Evolutionary conservation across 768 basidiomycete species (phyloP).

Genomic region (Roridomyces roridus): DNA sequence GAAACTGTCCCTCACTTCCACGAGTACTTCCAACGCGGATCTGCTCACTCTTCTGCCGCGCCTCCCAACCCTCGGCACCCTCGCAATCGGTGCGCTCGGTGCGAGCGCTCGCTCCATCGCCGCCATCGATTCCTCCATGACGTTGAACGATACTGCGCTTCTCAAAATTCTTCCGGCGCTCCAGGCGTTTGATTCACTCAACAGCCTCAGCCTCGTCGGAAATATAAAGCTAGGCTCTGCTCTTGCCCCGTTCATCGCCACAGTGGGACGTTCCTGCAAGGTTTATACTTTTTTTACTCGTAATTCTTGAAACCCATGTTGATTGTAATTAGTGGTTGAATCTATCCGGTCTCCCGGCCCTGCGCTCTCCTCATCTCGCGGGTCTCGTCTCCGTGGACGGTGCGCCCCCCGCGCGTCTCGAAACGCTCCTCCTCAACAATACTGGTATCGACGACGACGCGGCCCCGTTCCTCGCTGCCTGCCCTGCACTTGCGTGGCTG

Average conservation of each 20-base stretch:
- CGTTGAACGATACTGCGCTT: constrained; percentile 59
- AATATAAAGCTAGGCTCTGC: constrained; percentile 64
- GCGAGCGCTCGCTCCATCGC: constrained; percentile 48
- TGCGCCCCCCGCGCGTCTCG: constrained; percentile 44
- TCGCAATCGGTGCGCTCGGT: constrained; percentile 67
- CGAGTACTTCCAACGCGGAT: constrained; percentile 45
- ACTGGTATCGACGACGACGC: constrained; percentile 67
- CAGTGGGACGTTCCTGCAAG: constrained; percentile 66
- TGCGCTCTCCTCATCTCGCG: constrained; percentile 58
- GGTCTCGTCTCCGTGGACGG: constrained; percentile 44
- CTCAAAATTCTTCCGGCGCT: constrained; percentile 48
- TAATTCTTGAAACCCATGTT: neutral
- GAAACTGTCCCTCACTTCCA: constrained; percentile 72
- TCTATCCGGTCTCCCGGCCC: constrained; percentile 54
- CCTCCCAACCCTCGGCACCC: constrained; percentile 49
- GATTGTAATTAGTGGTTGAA: constrained; percentile 55
- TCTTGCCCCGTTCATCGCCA: constrained; percentile 51
- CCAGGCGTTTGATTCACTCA: constrained; percentile 42
- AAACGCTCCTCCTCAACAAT: constrained; percentile 61
- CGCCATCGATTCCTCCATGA: constrained; percentile 57
- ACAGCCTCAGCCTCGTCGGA: constrained; percentile 65
- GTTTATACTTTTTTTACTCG: constrained; percentile 37
- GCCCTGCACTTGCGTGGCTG: constrained; percentile 52
- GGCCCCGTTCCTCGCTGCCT: constrained; percentile 57
- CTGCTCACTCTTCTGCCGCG: constrained; percentile 45